Base-by-base conservation (phyloP, 2,329 filamentous ascomycete species). In the Lasiodiplodia theobromae region DNA sequence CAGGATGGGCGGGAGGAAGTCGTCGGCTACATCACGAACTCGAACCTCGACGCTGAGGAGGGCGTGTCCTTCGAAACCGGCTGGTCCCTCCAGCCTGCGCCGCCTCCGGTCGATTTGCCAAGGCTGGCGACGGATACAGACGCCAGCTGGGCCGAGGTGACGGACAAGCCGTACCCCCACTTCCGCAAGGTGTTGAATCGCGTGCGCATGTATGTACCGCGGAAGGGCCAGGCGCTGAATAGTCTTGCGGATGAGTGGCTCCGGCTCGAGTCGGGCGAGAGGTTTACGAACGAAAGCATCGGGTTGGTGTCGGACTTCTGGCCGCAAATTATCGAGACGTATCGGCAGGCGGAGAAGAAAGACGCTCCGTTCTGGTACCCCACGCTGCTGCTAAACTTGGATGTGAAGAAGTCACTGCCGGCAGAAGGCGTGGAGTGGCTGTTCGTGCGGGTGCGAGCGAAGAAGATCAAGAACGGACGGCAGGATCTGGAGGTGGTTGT, bases 401-500 rank as follows among this genome's bases (percentile, higher is more conserved):
- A 96, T 71, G 82, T 94, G 49, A 96, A 95, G 82, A 92, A 91
- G 76, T 77, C 84, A 7, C 77, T 96, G 54, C 91, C 92, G 0
- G 79, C 81, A 4, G 86, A 87, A 52, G 92, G 92, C 0, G 87
- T 88, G 1, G 89, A 92, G 76, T 96, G 91, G 89, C 76, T 96
- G 66, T 90, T 90, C 73, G 82, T 89, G 51, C 84, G 91, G 38
- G 84, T 90, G 14, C 84, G 86, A 67, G 84, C 88, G 4, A 94
- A 92, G 79, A 82, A 85, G 77, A 87, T 94, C 52, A 85, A 84
- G 71, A 89, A 93, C 71, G 92, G 92, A 1, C 83, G 91, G 69
- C 89, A 92, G 76, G 93, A 96, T 81, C 75, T 94, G 56, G 91
- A 95, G 71, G 84, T 95, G 25, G 80, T 89, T 34, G 81, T 94